Conservation (phyloP, 768 basidiomycete species). For the Rubroboletus satanas region DNA sequence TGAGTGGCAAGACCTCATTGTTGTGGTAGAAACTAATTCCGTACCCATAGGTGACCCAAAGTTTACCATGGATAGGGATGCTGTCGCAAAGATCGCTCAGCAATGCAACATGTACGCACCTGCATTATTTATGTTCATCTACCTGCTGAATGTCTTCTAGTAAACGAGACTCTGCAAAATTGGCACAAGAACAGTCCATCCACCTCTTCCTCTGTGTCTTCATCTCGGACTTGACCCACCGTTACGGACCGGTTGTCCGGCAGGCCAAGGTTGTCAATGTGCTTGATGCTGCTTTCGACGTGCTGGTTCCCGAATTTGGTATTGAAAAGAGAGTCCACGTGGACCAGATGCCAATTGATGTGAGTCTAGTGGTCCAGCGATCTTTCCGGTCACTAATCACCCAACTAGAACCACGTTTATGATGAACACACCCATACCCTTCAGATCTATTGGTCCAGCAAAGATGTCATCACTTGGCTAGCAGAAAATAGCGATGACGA, state of each 20-base stretch:
- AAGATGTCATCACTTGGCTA: slow-evolving; percentile 92
- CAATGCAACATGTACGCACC: slow-evolving; percentile 89
- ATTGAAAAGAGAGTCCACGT: slow-evolving; percentile 99
- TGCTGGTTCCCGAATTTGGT: slow-evolving; percentile 92
- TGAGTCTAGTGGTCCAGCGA: slow-evolving; percentile 36
- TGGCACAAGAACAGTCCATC: slow-evolving; percentile 95
- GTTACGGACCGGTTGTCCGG: slow-evolving; percentile 92
- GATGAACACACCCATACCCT: slow-evolving; percentile 92
- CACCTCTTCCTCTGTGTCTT: slow-evolving; percentile 95
- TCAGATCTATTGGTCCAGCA: slow-evolving; percentile 93
- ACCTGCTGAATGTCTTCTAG: slow-evolving; percentile 36
- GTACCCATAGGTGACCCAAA: slow-evolving; percentile 60
- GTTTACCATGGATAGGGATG: slow-evolving; percentile 96
- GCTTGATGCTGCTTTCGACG: slow-evolving; percentile 97
- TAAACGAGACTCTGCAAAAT: slow-evolving; percentile 84
- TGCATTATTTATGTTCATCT: not conserved
- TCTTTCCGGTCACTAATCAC: slow-evolving; percentile 15
- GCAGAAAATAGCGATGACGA: slow-evolving; percentile 96
- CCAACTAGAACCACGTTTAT: slow-evolving; percentile 80
- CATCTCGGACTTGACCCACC: slow-evolving; percentile 89
- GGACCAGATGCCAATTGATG: slow-evolving; percentile 98
- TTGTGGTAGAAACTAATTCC: slow-evolving; percentile 2
- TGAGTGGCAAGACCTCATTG: slow-evolving; percentile 30
- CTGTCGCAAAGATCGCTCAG: slow-evolving; percentile 95
- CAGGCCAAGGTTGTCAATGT: slow-evolving; percentile 95